phyloP scores from a whole-genome alignment of 352 stramenopile species.

The Globisporangium carolinianum region DNA sequence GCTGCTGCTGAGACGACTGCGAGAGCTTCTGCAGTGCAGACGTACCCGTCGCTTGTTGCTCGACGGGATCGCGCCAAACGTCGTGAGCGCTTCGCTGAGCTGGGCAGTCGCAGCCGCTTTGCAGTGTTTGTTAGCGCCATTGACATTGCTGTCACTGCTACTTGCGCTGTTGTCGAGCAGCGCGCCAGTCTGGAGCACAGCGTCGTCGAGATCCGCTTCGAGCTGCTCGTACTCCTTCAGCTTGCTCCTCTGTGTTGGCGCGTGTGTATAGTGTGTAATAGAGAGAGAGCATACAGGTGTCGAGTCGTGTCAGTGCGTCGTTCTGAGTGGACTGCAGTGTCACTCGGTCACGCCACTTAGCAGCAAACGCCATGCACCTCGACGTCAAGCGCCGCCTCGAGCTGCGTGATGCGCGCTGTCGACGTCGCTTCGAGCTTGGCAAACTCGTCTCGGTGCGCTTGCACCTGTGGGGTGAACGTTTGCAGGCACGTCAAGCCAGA shows the following conservation, averaged over 20 bases:
- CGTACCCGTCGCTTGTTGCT: conserved; percentile 59
- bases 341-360: background rate
- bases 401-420: conserved; percentile 45
- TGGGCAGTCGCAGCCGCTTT: no score
- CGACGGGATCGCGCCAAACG: conserved; percentile 59
- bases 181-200: conserved; percentile 54
- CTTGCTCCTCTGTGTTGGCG: conserved; percentile 41
- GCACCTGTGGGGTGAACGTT: no score
- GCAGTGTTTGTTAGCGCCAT: conserved; percentile 8
- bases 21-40: no score
- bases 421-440: conserved; percentile 56
- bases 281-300: no score
- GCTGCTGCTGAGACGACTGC: no score
- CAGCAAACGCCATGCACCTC: conserved; percentile 26
- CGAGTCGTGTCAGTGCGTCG: no score
- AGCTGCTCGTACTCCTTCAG: conserved; percentile 69
- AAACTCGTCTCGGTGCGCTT: conserved; percentile 69
- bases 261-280: background rate
- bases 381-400: conserved; percentile 44
- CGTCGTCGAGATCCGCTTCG: conserved; percentile 65
- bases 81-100: conserved; percentile 41
- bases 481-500: no score
- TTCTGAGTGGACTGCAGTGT: no score
- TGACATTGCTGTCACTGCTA: background rate
- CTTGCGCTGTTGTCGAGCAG: conserved; percentile 12